Conservation (phyloP, 2,329 filamentous ascomycete species). For the Metarhizium sp. region DNA sequence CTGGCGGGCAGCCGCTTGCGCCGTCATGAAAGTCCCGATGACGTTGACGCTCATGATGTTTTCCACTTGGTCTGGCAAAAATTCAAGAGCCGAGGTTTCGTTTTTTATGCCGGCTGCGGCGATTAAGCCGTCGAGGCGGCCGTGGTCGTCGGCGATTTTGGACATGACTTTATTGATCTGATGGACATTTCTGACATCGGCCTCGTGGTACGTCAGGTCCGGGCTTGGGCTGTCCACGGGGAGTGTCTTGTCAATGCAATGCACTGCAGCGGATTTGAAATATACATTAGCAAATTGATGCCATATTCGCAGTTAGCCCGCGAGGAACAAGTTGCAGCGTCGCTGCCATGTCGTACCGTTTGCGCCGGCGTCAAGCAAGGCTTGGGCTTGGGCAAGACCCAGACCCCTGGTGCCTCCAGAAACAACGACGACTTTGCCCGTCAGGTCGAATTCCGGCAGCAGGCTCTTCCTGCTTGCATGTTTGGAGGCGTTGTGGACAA, state of each 20-base stretch:
- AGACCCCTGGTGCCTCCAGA: conserved; percentile 65
- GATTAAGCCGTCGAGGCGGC: conserved; percentile 58
- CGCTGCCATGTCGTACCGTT: conserved; percentile 45
- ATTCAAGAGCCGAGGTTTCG: conserved; percentile 58
- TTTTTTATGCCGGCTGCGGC: conserved; percentile 62
- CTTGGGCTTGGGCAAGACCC: conserved; percentile 65
- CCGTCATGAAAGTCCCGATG: conserved; percentile 33
- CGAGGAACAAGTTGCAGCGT: no score
- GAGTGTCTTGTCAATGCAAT: no score
- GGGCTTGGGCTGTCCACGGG: no score
- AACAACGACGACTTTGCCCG: conserved; percentile 58
- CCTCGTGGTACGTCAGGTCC: no score
- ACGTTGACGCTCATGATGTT: conserved; percentile 63
- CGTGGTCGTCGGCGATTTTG: conserved; percentile 48
- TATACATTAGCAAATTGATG: no score
- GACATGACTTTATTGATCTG: conserved; percentile 48
- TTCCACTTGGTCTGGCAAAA: conserved; percentile 44
- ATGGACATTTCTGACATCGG: conserved; percentile 53
- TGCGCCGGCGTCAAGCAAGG: conserved; percentile 65
- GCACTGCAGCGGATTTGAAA: no score
- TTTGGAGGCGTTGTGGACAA: no score
- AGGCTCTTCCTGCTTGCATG: no score
- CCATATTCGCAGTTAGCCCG: no score
- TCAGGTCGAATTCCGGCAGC: conserved; percentile 53
- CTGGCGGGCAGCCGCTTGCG: conserved; percentile 40